Evolutionary conservation across 2,329 filamentous ascomycete species (phyloP).

Genomic region (Sarocladium strictum): DNA sequence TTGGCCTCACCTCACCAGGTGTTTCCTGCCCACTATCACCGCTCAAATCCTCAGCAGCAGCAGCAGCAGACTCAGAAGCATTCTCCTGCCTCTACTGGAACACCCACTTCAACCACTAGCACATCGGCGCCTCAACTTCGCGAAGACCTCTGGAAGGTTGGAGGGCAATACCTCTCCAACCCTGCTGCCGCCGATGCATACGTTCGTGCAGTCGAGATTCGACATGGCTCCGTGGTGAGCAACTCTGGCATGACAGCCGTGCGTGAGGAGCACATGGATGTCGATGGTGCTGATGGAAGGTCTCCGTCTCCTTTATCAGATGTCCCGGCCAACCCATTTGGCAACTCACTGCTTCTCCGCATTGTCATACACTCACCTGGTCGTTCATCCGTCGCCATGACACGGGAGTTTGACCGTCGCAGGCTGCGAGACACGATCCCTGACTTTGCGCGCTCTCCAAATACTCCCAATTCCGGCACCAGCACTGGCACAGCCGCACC

Average conservation of each 20-base stretch:
- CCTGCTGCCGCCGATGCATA: not conserved
- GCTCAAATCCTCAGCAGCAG: not conserved
- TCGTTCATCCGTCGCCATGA: not conserved
- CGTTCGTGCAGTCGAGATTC: constrained; percentile 3
- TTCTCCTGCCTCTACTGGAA: not conserved
- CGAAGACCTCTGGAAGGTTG: constrained; percentile 6
- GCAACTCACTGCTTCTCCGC: not conserved
- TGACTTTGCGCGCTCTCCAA: constrained; percentile 2
- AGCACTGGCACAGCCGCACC: not conserved
- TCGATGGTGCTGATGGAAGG: not conserved
- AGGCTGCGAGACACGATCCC: constrained; percentile 6
- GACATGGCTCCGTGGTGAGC: not conserved
- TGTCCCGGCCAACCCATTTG: not conserved
- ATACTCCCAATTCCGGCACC: not conserved
- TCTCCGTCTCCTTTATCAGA: not conserved
- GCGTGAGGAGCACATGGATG: not conserved
- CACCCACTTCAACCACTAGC: not conserved
- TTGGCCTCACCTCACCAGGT: not conserved
- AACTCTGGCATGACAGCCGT: not conserved
- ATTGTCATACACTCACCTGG: constrained; percentile 5
- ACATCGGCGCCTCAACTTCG: not conserved
- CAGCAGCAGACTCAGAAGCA: not conserved
- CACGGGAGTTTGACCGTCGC: not conserved
- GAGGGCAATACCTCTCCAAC: not conserved
- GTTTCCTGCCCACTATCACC: not conserved